Evolutionary conservation across 495 filamentous ascomycete species (phyloP).

Genomic region (Aspergillus leporis): DNA sequence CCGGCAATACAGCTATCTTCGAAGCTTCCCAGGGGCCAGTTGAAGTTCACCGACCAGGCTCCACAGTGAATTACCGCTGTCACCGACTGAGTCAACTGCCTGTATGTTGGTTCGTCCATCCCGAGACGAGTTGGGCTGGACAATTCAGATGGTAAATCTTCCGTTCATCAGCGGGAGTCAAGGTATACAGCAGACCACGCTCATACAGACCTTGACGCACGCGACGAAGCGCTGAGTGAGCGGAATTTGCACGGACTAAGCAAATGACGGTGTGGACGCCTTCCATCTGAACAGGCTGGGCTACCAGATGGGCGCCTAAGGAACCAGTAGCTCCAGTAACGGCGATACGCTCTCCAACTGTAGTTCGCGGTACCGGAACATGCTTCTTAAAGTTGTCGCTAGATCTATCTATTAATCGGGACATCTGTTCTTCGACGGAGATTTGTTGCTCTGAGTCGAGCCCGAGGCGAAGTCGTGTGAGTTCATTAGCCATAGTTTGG

Average conservation of each 20-base stretch:
- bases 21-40: conserved; percentile 58
- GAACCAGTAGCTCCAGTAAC: conserved; percentile 68
- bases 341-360: conserved; percentile 25
- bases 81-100: conserved; percentile 33
- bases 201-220: conserved; percentile 47
- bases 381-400: conserved; percentile 30
- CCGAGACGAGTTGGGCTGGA: conserved; percentile 43
- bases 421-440: conserved; percentile 25
- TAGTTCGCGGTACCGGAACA: conserved; percentile 20
- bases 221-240: conserved; percentile 41
- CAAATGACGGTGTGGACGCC: conserved; percentile 48
- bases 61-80: conserved; percentile 60
- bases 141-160: conserved; percentile 45
- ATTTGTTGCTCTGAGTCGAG: conserved; percentile 15
- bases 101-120: conserved; percentile 35
- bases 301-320: conserved; percentile 57
- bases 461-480: conserved; percentile 16
- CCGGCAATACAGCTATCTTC: conserved; percentile 54
- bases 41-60: conserved; percentile 75
- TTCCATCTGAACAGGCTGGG: conserved; percentile 29
- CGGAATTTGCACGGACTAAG: conserved; percentile 51
- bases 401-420: conserved; percentile 35
- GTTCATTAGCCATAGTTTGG: conserved; percentile 25
- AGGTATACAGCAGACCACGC: conserved; percentile 22
- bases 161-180: conserved; percentile 17